A percentile compares a stretch with the other conserved stretches of the same genome.
These are phyloP conservation scores for Scutellaria galericulata DNA, from an alignment of 257 asterid genomes.

Conservation along the genomic window DNA sequence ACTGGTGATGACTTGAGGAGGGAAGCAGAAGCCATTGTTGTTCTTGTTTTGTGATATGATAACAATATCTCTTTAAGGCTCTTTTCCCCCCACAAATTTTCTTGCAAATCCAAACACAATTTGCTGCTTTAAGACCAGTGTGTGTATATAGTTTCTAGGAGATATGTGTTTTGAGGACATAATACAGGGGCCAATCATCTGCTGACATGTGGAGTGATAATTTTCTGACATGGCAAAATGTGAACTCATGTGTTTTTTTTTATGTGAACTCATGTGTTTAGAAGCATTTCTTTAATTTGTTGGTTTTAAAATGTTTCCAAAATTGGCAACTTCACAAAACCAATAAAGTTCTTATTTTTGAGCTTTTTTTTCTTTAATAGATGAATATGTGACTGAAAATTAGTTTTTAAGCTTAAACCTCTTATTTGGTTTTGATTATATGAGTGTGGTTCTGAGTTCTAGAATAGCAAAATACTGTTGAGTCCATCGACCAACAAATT, in stretches of 20 bases:
- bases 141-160: slow-evolving; percentile 26
- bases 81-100: slow-evolving; percentile 33
- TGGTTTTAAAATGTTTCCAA: slow-evolving; percentile 14
- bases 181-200: slow-evolving; percentile 26
- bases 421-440: too few species aligned
- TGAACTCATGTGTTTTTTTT: too few species aligned
- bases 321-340: slow-evolving; percentile 19
- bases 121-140: not conserved
- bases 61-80: slow-evolving; percentile 31
- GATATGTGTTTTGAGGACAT: slow-evolving; percentile 42
- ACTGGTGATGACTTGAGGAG: slow-evolving; percentile 70
- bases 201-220: slow-evolving; percentile 39
- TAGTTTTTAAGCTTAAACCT: too few species aligned
- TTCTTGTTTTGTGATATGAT: not conserved
- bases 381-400: not conserved
- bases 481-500: too few species aligned
- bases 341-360: not conserved
- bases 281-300: not conserved
- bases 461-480: too few species aligned
- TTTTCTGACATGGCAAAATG: slow-evolving; percentile 30
- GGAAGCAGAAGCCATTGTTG: slow-evolving; percentile 69
- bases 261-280: too few species aligned
- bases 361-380: not conserved
- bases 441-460: too few species aligned
- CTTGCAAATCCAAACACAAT: slow-evolving; percentile 1